Evolutionary conservation across 768 basidiomycete species (phyloP).

Genomic region (Boletus insuetus): DNA sequence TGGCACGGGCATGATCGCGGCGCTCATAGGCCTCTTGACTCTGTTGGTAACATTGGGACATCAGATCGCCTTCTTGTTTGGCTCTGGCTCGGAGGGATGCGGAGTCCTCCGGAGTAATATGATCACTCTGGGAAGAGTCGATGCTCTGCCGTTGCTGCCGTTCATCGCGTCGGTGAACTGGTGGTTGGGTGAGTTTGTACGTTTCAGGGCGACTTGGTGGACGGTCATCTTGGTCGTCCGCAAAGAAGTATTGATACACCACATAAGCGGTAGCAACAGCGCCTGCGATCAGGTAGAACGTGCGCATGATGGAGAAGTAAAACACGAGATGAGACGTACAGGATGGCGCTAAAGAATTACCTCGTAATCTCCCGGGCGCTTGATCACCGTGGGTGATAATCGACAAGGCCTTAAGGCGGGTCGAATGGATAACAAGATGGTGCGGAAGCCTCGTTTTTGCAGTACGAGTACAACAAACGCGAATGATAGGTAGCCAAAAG

Average conservation of each 20-base stretch:
- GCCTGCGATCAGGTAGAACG: conserved; percentile 12
- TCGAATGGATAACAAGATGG: no score
- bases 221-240: conserved; percentile 3
- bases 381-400: no score
- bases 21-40: conserved; percentile 71
- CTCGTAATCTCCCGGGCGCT: no score
- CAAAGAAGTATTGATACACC: conserved; percentile 11
- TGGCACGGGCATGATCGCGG: conserved; percentile 73
- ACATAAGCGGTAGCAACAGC: conserved; percentile 8
- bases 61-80: conserved; percentile 71
- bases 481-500: conserved; percentile 2
- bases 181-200: background rate
- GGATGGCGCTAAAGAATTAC: no score
- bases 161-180: conserved; percentile 7
- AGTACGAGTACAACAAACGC: conserved; percentile 8
- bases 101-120: conserved; percentile 35
- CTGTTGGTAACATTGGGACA: conserved; percentile 61
- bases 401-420: background rate
- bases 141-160: background rate
- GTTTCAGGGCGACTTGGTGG: background rate
- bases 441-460: background rate
- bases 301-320: conserved; percentile 4
- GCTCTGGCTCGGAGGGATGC: conserved; percentile 67
- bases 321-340: background rate
- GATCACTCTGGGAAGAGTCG: background rate